These are phyloP conservation scores for Solanum chilense DNA, from an alignment of 257 asterid species.

Conservation along the genomic window DNA sequence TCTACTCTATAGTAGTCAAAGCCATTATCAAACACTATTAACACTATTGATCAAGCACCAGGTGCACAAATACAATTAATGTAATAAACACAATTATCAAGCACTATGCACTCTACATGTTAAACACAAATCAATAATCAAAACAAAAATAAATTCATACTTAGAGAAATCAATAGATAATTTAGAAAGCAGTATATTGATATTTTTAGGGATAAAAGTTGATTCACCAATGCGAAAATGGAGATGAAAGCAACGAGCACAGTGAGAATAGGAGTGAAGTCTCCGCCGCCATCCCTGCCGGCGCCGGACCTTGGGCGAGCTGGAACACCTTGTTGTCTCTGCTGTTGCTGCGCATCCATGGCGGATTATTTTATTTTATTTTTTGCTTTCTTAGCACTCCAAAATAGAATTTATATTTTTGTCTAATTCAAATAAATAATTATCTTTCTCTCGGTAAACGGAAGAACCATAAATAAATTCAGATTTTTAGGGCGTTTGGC, in stretches of 20 bases:
- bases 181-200: not conserved
- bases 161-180: not conserved
- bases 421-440: not conserved
- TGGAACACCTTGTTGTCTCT: conserved; percentile 27
- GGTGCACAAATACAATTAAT: not conserved
- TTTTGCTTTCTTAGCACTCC: not conserved
- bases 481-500: too few species aligned
- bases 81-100: not conserved
- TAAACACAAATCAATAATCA: not conserved
- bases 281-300: conserved; percentile 25
- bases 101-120: not conserved
- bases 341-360: conserved; percentile 72
- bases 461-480: not conserved
- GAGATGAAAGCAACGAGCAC: conserved; percentile 36
- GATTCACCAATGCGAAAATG: conserved; percentile 37
- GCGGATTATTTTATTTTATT: not conserved
- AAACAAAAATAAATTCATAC: not conserved
- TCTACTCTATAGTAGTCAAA: not conserved
- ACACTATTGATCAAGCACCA: not conserved
- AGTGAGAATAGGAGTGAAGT: conserved; percentile 29
- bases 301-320: conserved; percentile 10
- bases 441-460: not conserved
- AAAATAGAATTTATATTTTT: not conserved
- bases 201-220: not conserved
- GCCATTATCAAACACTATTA: not conserved